Percentiles rank a stretch among this genome's conserved stretches.
phyloP scores from a whole-genome alignment of 1,139 yeast species.

The Yarrowia galli region DNA sequence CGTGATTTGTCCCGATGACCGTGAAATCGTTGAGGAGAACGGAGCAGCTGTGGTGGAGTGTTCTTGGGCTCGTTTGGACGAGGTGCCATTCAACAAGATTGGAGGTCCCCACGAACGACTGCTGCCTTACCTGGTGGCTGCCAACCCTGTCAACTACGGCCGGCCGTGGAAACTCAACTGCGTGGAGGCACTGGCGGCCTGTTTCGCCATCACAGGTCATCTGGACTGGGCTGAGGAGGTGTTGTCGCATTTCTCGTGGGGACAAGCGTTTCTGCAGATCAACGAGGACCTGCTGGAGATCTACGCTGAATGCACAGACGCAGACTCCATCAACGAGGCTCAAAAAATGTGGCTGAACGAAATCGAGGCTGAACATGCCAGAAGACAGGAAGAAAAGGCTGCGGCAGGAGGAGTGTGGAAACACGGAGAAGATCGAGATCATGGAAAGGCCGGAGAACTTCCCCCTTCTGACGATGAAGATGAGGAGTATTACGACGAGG shows the following conservation, averaged over 20 bases:
- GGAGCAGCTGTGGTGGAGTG: conserved; percentile 99
- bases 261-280: conserved; percentile 79
- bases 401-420: conserved; percentile 72
- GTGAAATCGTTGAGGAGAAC: conserved; percentile 71
- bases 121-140: conserved; percentile 91
- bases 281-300: conserved; percentile 78
- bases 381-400: conserved; percentile 60
- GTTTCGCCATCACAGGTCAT: conserved; percentile 93
- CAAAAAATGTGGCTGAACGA: conserved; percentile 77
- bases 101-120: conserved; percentile 91
- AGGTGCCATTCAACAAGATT: conserved; percentile 89
- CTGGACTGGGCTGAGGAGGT: conserved; percentile 85
- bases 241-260: conserved; percentile 89
- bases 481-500: conserved; percentile 45
- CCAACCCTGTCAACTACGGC: conserved; percentile 96
- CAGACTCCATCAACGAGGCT: conserved; percentile 73
- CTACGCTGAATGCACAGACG: conserved; percentile 82
- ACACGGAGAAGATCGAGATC: conserved; percentile 73
- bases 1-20: conserved; percentile 91
- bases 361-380: conserved; percentile 71
- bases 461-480: conserved; percentile 48
- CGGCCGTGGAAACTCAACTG: conserved; percentile 96
- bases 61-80: conserved; percentile 97
- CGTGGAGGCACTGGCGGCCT: conserved; percentile 97
- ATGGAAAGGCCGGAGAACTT: conserved; percentile 51